Conservation (phyloP, 495 filamentous ascomycete genomes). For the Thozetella sp. region DNA sequence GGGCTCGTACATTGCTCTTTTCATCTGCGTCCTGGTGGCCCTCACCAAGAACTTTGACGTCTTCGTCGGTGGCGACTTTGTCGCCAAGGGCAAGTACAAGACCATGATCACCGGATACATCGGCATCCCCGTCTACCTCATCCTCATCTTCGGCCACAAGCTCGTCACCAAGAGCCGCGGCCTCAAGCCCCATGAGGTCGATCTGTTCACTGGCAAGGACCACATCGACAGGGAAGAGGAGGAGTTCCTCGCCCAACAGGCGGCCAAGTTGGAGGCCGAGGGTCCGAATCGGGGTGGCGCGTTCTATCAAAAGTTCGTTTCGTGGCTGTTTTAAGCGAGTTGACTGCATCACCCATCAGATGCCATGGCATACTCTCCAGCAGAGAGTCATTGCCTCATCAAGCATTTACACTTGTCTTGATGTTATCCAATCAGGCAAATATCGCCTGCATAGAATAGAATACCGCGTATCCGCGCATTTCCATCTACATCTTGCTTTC, state of each 20-base stretch:
- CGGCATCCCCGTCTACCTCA: slow-evolving; percentile 74
- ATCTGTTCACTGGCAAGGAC: slow-evolving; percentile 74
- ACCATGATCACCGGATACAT: slow-evolving; percentile 77
- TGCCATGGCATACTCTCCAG: no score
- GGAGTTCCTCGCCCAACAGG: slow-evolving; percentile 62
- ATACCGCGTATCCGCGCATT: no score
- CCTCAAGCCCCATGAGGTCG: slow-evolving; percentile 58
- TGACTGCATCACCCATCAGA: no score
- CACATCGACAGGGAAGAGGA: slow-evolving; percentile 74
- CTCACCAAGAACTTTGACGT: slow-evolving; percentile 77
- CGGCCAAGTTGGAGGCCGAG: slow-evolving; percentile 38
- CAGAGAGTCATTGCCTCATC: no score
- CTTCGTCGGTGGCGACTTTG: slow-evolving; percentile 53
- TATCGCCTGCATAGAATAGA: no score
- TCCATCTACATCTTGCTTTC: no score
- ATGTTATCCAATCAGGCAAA: no score
- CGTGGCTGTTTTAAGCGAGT: slow-evolving; percentile 63
- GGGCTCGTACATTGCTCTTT: slow-evolving; percentile 64
- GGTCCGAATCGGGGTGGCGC: slow-evolving; percentile 23
- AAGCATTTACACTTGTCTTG: no score
- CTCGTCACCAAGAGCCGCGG: slow-evolving; percentile 50
- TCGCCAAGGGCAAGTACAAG: slow-evolving; percentile 58
- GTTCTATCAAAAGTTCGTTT: slow-evolving; percentile 66
- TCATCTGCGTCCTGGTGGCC: slow-evolving; percentile 67
- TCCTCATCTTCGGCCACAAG: slow-evolving; percentile 74